Evolutionary conservation across 2,329 filamentous ascomycete genomes (phyloP).

Genomic region (Graphilbum sp.): DNA sequence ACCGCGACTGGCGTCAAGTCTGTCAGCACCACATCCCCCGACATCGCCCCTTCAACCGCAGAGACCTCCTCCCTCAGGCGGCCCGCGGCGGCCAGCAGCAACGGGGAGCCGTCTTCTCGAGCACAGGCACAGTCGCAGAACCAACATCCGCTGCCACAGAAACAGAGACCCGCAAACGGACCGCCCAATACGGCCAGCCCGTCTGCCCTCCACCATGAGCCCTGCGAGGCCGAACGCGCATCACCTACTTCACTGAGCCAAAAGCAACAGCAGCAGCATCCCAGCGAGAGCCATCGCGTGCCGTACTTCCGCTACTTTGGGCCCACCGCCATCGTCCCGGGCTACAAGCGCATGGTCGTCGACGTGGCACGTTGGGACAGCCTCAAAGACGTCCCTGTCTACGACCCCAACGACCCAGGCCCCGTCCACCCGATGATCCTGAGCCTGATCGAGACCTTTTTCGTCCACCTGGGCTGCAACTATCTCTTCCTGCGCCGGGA

Average conservation of each 20-base stretch:
- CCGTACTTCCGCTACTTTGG: slow-evolving; percentile 88
- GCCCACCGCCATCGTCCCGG: slow-evolving; percentile 77
- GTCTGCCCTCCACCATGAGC: not conserved
- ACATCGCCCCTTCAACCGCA: too few relatives aligned
- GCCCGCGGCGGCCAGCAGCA: too few relatives aligned
- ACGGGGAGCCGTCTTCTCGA: too few relatives aligned
- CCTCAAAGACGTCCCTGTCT: slow-evolving; percentile 48
- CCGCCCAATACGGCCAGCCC: too few relatives aligned
- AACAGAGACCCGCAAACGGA: too few relatives aligned
- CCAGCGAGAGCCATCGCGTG: slow-evolving; percentile 46
- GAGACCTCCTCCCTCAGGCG: too few relatives aligned
- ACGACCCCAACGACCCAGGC: slow-evolving; percentile 54
- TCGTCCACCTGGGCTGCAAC: slow-evolving; percentile 66
- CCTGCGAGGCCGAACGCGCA: too few relatives aligned
- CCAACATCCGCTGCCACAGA: too few relatives aligned
- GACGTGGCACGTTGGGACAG: slow-evolving; percentile 21
- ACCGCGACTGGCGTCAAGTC: too few relatives aligned
- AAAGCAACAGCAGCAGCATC: slow-evolving; percentile 19
- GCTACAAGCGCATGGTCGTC: slow-evolving; percentile 85
- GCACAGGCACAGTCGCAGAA: too few relatives aligned
- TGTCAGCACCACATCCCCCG: too few relatives aligned
- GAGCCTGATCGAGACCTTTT: slow-evolving; percentile 65
- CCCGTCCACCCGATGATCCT: slow-evolving; percentile 62
- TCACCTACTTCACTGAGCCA: not conserved
- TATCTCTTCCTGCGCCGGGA: slow-evolving; percentile 66